Evolutionary conservation across 2,329 filamentous ascomycete genomes (phyloP).

Genomic region (Bipolaris cookei): DNA sequence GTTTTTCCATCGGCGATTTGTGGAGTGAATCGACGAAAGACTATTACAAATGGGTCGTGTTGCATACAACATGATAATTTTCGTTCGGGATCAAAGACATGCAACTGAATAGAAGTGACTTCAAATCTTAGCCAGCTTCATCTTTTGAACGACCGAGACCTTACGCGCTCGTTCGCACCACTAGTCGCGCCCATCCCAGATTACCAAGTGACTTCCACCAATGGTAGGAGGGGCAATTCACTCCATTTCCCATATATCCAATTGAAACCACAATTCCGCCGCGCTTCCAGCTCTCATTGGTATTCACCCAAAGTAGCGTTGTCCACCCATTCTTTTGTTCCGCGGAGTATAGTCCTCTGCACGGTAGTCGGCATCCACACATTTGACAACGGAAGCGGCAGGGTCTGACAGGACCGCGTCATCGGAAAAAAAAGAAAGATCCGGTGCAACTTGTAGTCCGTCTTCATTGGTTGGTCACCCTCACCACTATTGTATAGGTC

Average conservation of each 20-base stretch:
- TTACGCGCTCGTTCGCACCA: too few species aligned
- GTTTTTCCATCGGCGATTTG: too few species aligned
- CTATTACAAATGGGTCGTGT: too few species aligned
- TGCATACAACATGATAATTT: too few species aligned
- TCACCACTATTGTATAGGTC: conserved; percentile 16
- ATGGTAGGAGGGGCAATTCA: conserved; percentile 11
- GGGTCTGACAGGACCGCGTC: conserved; percentile 14
- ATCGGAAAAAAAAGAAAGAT: conserved; percentile 19
- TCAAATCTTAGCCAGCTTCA: too few species aligned
- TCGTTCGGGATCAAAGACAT: too few species aligned
- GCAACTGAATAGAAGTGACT: too few species aligned
- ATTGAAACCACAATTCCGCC: conserved; percentile 8
- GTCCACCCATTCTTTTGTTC: conserved; percentile 8
- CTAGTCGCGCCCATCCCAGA: background rate
- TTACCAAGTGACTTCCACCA: conserved; percentile 10
- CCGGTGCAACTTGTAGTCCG: conserved; percentile 10
- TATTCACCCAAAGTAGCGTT: conserved; percentile 19
- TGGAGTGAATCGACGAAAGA: too few species aligned
- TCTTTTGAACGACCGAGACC: too few species aligned
- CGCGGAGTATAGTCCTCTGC: conserved; percentile 10
- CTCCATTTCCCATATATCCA: background rate
- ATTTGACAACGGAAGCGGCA: conserved; percentile 14
- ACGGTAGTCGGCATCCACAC: conserved; percentile 16
- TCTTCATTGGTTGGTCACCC: conserved; percentile 18
- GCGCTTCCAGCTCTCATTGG: conserved; percentile 4